Percentiles rank a stretch among this genome's conserved stretches.
These are phyloP conservation scores for Ascosphaera apis DNA, from an alignment of 2,329 filamentous ascomycete genomes.

Conservation along the genomic window DNA sequence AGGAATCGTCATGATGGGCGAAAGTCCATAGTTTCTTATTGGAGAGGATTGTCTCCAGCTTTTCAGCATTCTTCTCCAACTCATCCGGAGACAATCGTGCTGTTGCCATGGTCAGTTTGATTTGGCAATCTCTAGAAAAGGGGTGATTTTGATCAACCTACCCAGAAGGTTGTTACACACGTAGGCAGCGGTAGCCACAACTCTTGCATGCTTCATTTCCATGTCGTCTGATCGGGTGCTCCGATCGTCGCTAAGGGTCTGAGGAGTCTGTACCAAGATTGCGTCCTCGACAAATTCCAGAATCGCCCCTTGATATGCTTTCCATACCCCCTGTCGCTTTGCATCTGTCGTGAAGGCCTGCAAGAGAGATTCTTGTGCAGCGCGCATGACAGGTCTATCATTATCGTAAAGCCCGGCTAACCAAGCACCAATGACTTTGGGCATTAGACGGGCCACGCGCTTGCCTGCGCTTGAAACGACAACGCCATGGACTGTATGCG, in stretches of 20 bases:
- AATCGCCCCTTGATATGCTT: slow-evolving; percentile 56
- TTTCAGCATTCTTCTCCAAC: slow-evolving; percentile 33
- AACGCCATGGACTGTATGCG: slow-evolving; percentile 50
- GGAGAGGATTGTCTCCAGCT: slow-evolving; percentile 43
- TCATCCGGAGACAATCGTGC: slow-evolving; percentile 22
- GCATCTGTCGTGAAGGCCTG: slow-evolving; percentile 58
- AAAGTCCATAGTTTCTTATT: slow-evolving; percentile 39
- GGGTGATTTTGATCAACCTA: slow-evolving; percentile 7
- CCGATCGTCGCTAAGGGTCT: slow-evolving; percentile 73
- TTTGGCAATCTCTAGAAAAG: background rate
- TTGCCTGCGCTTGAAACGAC: slow-evolving; percentile 42
- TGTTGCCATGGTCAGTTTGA: slow-evolving; percentile 4
- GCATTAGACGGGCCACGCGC: slow-evolving; percentile 58
- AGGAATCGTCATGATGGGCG: slow-evolving; percentile 30
- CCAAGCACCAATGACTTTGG: slow-evolving; percentile 69
- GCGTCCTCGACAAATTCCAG: slow-evolving; percentile 63
- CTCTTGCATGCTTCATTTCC: slow-evolving; percentile 62
- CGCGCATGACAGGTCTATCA: slow-evolving; percentile 50
- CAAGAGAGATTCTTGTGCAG: slow-evolving; percentile 54
- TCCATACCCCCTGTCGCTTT: slow-evolving; percentile 56
- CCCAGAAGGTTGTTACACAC: slow-evolving; percentile 31
- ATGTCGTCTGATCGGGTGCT: slow-evolving; percentile 67
- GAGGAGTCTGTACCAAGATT: slow-evolving; percentile 50
- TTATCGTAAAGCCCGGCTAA: slow-evolving; percentile 71
- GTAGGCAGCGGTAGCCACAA: slow-evolving; percentile 37